Evolutionary conservation across 2,329 filamentous ascomycete genomes (phyloP).

Genomic region (Mycogone perniciosa): DNA sequence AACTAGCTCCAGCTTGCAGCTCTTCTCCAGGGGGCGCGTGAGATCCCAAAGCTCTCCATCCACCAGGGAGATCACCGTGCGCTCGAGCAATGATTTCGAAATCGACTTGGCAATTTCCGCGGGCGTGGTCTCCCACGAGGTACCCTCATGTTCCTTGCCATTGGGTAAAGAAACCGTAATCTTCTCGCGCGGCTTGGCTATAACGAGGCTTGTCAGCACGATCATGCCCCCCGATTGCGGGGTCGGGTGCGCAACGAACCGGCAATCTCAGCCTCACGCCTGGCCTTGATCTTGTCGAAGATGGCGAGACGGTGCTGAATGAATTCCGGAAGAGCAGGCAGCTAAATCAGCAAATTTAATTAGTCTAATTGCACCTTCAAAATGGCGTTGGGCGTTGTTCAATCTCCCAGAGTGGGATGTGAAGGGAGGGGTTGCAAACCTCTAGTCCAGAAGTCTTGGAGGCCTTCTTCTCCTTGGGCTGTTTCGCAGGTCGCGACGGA

Average conservation of each 20-base stretch:
- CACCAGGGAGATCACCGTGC: conserved; percentile 78
- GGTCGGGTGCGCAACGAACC: conserved; percentile 23
- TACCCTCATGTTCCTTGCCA: conserved; percentile 65
- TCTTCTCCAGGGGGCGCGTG: conserved; percentile 80
- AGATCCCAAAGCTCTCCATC: conserved; percentile 89
- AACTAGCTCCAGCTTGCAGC: conserved; percentile 77
- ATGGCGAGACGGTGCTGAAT: conserved; percentile 77
- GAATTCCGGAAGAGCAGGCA: conserved; percentile 59
- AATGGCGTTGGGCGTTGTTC: neutral
- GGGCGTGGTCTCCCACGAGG: conserved; percentile 88
- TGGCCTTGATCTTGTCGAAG: conserved; percentile 82
- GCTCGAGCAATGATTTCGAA: conserved; percentile 78
- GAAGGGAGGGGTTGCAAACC: conserved; percentile 25
- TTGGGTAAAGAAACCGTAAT: conserved; percentile 70
- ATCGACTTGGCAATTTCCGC: conserved; percentile 70
- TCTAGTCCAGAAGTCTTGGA: conserved; percentile 51
- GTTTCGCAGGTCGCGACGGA: conserved; percentile 31
- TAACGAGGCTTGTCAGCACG: neutral
- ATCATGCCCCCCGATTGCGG: neutral
- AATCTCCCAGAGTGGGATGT: neutral
- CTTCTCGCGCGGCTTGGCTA: conserved; percentile 60
- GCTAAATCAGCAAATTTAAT: conserved; percentile 18
- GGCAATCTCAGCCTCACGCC: conserved; percentile 68
- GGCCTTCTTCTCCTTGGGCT: conserved; percentile 40
- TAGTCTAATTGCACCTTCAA: neutral